A percentile compares a stretch with the other conserved stretches of the same genome.
Evolutionary conservation across 1,284 basidiomycete species (phyloP).

Genomic region (Naganishia sp.): DNA sequence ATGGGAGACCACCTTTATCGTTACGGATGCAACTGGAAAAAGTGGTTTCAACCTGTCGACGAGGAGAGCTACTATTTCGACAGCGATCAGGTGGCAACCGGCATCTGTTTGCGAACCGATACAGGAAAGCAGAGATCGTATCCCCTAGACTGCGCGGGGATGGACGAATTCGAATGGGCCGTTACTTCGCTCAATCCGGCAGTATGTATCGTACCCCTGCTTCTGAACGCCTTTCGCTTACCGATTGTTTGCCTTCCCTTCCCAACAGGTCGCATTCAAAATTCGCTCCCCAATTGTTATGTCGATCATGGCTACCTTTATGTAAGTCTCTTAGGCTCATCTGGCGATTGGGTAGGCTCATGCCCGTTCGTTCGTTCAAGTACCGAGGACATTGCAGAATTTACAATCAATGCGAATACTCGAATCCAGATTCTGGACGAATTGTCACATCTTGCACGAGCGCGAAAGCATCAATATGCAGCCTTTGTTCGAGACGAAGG

Average conservation of each 20-base stretch:
- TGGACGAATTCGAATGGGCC: constrained; percentile 44
- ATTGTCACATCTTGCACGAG: constrained; percentile 64
- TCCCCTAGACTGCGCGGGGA: constrained; percentile 42
- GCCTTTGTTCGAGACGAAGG: constrained; percentile 77
- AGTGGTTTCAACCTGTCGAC: constrained; percentile 45
- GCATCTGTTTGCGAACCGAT: constrained; percentile 43
- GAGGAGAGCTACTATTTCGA: constrained; percentile 34
- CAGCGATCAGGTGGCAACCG: constrained; percentile 37
- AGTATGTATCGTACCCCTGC: constrained; percentile 22
- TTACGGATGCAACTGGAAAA: constrained; percentile 44
- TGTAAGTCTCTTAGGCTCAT: constrained; percentile 34
- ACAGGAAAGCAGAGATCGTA: constrained; percentile 44
- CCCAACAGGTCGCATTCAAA: constrained; percentile 41
- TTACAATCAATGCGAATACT: constrained; percentile 45
- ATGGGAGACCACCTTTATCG: constrained; percentile 49
- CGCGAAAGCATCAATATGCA: constrained; percentile 79
- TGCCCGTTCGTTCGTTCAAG: constrained; percentile 21
- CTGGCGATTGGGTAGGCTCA: background rate
- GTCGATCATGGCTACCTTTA: constrained; percentile 40
- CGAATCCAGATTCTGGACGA: constrained; percentile 54
- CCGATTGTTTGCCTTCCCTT: constrained; percentile 66
- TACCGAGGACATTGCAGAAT: constrained; percentile 40
- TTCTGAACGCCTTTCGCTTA: constrained; percentile 54
- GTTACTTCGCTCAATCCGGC: constrained; percentile 42
- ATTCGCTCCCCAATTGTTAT: constrained; percentile 42